Conservation (phyloP, 73 alveolate species). For the Paramecium bursaria region DNA sequence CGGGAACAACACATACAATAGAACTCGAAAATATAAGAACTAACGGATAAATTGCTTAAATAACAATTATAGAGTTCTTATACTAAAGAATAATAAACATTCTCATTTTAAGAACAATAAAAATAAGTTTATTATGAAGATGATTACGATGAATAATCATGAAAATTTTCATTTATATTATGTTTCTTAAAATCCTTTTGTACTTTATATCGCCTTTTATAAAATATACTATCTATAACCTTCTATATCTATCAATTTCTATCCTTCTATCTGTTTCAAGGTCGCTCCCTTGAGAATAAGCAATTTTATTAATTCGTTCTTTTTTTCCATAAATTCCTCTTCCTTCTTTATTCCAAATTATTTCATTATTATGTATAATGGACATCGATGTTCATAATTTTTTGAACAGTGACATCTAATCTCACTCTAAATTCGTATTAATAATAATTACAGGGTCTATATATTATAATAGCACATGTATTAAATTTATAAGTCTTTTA, state of each 20-base stretch:
- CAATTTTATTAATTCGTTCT: neutral
- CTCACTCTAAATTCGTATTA: too few species aligned
- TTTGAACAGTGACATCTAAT: conserved; percentile 69
- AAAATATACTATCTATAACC: conserved; percentile 31
- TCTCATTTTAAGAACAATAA: conserved; percentile 15
- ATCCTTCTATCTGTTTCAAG: neutral
- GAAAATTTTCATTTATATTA: too few species aligned
- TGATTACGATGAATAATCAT: neutral
- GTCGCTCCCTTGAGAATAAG: conserved; percentile 12
- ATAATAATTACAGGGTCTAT: too few species aligned
- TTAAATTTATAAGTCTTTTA: too few species aligned
- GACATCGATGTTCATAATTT: conserved; percentile 71
- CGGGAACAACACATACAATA: conserved; percentile 34
- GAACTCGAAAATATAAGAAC: neutral
- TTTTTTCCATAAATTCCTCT: neutral
- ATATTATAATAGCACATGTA: too few species aligned
- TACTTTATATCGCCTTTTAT: neutral
- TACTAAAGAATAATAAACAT: conserved; percentile 17
- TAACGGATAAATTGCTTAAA: conserved; percentile 43
- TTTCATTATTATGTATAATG: conserved; percentile 45
- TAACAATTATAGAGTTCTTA: conserved; percentile 36
- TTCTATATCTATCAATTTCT: conserved; percentile 10
- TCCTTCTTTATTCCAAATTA: neutral
- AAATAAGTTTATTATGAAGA: neutral
- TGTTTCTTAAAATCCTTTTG: conserved; percentile 14